These are phyloP conservation scores for Strigomonas culicis DNA, from an alignment of 208 protist genomes.

Conservation along the genomic window DNA sequence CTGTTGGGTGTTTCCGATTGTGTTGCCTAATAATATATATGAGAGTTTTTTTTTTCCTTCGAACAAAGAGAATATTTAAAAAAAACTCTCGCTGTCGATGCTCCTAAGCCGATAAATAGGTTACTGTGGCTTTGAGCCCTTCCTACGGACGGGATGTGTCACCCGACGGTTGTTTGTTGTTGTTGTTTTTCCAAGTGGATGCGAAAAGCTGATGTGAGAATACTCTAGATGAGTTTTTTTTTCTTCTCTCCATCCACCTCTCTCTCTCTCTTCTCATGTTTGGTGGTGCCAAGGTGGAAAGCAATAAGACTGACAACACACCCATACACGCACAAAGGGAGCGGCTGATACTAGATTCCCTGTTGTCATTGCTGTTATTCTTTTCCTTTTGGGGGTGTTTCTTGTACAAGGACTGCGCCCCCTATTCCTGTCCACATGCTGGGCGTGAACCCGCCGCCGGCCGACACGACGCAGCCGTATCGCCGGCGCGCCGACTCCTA, in stretches of 20 bases:
- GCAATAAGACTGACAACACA: not conserved
- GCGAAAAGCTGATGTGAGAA: too few relatives aligned
- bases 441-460: constrained; percentile 6
- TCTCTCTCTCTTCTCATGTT: constrained; percentile 4
- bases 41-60: too few relatives aligned
- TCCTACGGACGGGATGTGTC: too few relatives aligned
- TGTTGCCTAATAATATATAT: too few relatives aligned
- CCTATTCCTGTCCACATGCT: not conserved
- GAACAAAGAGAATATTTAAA: too few relatives aligned
- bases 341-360: not conserved
- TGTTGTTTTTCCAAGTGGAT: too few relatives aligned
- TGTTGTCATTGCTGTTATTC: not conserved
- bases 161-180: too few relatives aligned
- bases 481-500: not conserved
- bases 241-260: constrained; percentile 11
- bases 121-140: too few relatives aligned
- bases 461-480: not conserved
- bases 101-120: too few relatives aligned
- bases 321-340: not conserved
- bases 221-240: too few relatives aligned
- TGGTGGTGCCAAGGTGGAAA: not conserved
- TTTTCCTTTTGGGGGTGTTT: not conserved
- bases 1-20: not conserved
- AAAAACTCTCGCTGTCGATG: too few relatives aligned
- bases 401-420: constrained; percentile 20